Base-by-base conservation (phyloP, 208 protist species). In the Blastocrithidia nonstop region DNA sequence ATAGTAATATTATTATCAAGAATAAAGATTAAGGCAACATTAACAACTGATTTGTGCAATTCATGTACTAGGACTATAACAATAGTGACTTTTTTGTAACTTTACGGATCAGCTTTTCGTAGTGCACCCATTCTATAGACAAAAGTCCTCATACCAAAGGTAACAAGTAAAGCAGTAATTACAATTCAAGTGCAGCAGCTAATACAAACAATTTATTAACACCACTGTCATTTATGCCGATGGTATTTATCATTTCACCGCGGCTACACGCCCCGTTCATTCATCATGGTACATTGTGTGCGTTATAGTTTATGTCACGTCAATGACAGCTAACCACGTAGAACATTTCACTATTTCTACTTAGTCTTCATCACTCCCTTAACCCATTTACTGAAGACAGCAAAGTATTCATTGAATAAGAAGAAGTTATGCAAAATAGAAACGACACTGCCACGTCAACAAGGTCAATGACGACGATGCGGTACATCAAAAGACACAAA, bases 301-400 rank as follows among this genome's bases (percentile, higher is more conserved):
- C 81, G 4, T 58, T 90, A 2, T 75, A 90, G 51, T 59, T 90
- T n/a, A 80, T 90, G 72, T 74, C 81, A 15, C 78, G 84, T 52
- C 33, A 59, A 24, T 90, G 81, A 76, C 59, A 61, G 24, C 60
- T 67, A 31, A 71, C 63, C 11, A 40, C 51, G 5, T 58, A 75
- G 23, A 71, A 68, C 35, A 27, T 86, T 21, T 29, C 27, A 0
- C 36, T 89, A 1, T 62, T 89, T 21, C 29, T 90, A 4, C 55
- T 59, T 54, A 56, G 76, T 6, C 57, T 90, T 13, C 54, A 77
- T 39, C 62, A 66, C 16, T 87, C 81, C 16, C 54, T 90, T 6
- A 72, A 86, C 58, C 72, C 72, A 3, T 85, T 84, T 27, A 57
- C 42, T 16, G 46, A 47, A 2, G 74, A 69, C 45, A 71, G 65